Evolutionary conservation across 2,329 filamentous ascomycete species (phyloP).

Genomic region (Aspergillus sp.): DNA sequence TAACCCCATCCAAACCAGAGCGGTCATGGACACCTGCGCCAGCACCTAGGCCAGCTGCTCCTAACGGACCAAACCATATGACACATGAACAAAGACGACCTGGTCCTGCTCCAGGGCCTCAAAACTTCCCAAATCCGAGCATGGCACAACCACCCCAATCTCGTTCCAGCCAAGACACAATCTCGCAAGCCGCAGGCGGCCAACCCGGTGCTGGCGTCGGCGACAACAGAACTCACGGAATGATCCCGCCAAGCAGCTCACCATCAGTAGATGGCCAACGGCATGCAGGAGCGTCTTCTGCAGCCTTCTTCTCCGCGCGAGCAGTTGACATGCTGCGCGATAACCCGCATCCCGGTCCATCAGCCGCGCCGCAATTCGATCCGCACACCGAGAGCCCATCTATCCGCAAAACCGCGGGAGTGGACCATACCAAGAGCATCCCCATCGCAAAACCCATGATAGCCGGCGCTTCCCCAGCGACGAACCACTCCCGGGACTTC

Average conservation of each 20-base stretch:
- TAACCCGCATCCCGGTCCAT: constrained; percentile 35
- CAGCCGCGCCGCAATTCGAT: constrained; percentile 53
- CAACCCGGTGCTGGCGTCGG: constrained; percentile 9
- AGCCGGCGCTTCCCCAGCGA: constrained; percentile 18
- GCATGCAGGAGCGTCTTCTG: constrained; percentile 34
- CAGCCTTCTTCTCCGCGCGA: constrained; percentile 63
- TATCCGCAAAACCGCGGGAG: constrained; percentile 76
- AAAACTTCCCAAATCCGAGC: constrained; percentile 13
- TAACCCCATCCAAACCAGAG: constrained; percentile 33
- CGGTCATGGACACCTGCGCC: constrained; percentile 17
- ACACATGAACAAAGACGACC: constrained; percentile 11
- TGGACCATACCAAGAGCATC: constrained; percentile 70
- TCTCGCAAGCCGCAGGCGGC: constrained; percentile 6
- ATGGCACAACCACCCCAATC: constrained; percentile 11
- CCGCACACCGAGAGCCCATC: constrained; percentile 71
- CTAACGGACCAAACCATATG: constrained; percentile 13
- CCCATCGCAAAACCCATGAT: constrained; percentile 51
- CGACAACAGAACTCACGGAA: constrained; percentile 12
- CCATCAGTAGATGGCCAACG: too few relatives aligned
- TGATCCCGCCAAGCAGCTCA: constrained; percentile 19
- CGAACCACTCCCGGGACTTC: constrained; percentile 23
- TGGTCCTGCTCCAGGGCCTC: constrained; percentile 9
- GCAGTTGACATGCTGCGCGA: constrained; percentile 52
- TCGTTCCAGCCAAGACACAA: constrained; percentile 5
- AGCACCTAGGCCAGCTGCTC: constrained; percentile 12